Base-by-base conservation (phyloP, 2,329 filamentous ascomycete genomes). In the Alternaria consortialis region DNA sequence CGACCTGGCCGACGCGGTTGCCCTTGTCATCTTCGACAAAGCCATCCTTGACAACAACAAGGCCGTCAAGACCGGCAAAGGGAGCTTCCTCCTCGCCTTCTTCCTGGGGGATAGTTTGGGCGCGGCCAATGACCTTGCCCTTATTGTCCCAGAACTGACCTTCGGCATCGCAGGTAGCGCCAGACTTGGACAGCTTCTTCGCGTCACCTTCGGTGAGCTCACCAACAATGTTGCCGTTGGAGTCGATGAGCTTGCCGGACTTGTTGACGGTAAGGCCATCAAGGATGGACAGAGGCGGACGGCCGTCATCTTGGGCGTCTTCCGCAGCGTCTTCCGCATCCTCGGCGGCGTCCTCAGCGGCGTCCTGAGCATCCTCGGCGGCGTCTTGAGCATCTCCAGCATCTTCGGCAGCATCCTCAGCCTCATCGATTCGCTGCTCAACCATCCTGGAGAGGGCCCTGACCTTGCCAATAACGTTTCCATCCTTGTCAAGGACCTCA, bases 401-500 rank as follows among this genome's bases (percentile, higher is more conserved):
- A 13, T 42, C 70, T n/a, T 77, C 73, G 9, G 64, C 70, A 17
- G 59, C 73, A 8, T 74, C 72, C 36, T 76, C 63, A 32, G 68
- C 71, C 37, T 75, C 74, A 12, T 71, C 72, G 27, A 75, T 72
- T 48, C 75, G 71, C 60, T 77, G 75, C 56, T 79, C 73, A 55
- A 77, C 65, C 43, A 79, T 73, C 66, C 83, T 80, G 11, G 83
- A 81, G 5, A 85, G 77, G n/a, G 83, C 81, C 67, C 86, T 81
- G 63, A 88, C 86, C 64, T 85, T 85, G 40, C 88, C 88, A 63
- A 90, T 83, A 64, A 90, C 82, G 43, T 88, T 87, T 44, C 88
- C 87, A 46, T 87, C 84, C 74, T 84, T 87, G 73, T 89, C 87
- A 71, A 89, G 82, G 57, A 90, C 86, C 69, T 90, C 88, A 20